These are phyloP conservation scores for Solanum dulcamara DNA, from an alignment of 257 asterid genomes.

Conservation along the genomic window DNA sequence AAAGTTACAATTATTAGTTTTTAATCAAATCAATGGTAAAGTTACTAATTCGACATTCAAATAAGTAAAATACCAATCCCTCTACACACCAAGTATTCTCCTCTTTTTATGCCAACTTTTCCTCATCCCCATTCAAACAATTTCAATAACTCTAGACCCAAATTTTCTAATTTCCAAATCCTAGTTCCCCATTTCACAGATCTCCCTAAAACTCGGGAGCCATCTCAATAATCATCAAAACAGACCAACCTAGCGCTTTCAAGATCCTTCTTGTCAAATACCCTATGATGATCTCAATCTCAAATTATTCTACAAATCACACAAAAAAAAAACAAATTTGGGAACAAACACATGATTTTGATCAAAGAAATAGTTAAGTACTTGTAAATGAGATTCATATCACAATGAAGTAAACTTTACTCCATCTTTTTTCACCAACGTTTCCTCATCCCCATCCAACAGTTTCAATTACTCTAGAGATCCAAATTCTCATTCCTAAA, in stretches of 20 bases:
- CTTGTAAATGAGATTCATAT: slow-evolving; percentile 31
- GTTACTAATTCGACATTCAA: background rate
- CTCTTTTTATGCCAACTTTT: background rate
- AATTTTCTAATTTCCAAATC: background rate
- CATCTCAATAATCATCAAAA: background rate
- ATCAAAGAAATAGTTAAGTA: background rate
- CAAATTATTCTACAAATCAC: background rate
- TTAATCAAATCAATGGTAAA: background rate
- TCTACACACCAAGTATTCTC: background rate
- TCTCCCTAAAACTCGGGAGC: background rate
- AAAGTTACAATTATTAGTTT: background rate
- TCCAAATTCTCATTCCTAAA: background rate
- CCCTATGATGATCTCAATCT: background rate
- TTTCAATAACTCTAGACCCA: background rate
- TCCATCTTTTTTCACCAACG: background rate
- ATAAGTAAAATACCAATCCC: background rate
- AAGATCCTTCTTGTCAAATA: background rate
- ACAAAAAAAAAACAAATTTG: background rate
- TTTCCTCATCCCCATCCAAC: background rate
- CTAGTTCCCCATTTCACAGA: background rate
- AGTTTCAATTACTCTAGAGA: background rate
- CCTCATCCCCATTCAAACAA: background rate
- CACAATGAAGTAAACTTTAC: background rate
- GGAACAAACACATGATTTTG: background rate
- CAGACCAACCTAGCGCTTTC: background rate